These are phyloP conservation scores for Beauveria australis DNA, from an alignment of 2,329 filamentous ascomycete genomes.

Conservation along the genomic window DNA sequence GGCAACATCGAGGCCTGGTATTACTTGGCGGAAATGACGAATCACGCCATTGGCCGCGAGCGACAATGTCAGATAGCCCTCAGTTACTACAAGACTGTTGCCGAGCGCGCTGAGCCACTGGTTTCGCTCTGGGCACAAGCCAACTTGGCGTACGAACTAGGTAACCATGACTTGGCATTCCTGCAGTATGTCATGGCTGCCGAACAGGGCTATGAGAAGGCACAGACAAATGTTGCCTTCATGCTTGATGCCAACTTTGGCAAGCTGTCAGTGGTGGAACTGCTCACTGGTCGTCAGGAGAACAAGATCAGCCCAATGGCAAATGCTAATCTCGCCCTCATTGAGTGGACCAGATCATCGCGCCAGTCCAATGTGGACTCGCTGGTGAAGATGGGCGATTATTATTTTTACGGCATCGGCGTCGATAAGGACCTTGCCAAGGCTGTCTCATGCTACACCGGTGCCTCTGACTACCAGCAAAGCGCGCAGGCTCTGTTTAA, in stretches of 20 bases:
- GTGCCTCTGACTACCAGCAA: slow-evolving; percentile 82
- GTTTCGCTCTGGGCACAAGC: slow-evolving; percentile 77
- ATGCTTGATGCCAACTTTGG: slow-evolving; percentile 69
- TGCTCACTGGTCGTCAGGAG: slow-evolving; percentile 28
- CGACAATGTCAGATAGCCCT: slow-evolving; percentile 69
- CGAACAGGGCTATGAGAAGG: slow-evolving; percentile 84
- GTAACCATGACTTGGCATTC: slow-evolving; percentile 72
- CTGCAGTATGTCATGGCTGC: slow-evolving; percentile 79
- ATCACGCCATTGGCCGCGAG: slow-evolving; percentile 72
- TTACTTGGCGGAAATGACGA: slow-evolving; percentile 80
- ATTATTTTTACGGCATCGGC: slow-evolving; percentile 80
- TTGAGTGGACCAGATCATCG: slow-evolving; percentile 93
- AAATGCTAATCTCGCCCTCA: slow-evolving; percentile 59
- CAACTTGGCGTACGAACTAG: slow-evolving; percentile 70
- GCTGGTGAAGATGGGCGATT: slow-evolving; percentile 96
- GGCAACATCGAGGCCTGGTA: slow-evolving; percentile 85
- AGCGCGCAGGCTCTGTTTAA: slow-evolving; percentile 96
- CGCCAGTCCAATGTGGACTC: slow-evolving; percentile 90
- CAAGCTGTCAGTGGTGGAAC: slow-evolving; percentile 25
- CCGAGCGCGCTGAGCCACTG: slow-evolving; percentile 62
- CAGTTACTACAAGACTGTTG: slow-evolving; percentile 74
- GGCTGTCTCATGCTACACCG: slow-evolving; percentile 86
- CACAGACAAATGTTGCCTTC: slow-evolving; percentile 84
- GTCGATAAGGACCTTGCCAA: slow-evolving; percentile 66
- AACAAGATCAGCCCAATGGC: slow-evolving; percentile 33